Percentiles rank a stretch among this genome's conserved stretches.
Evolutionary conservation across 2,329 filamentous ascomycete genomes (phyloP).

Genomic region (Sclerotinia trifoliorum): DNA sequence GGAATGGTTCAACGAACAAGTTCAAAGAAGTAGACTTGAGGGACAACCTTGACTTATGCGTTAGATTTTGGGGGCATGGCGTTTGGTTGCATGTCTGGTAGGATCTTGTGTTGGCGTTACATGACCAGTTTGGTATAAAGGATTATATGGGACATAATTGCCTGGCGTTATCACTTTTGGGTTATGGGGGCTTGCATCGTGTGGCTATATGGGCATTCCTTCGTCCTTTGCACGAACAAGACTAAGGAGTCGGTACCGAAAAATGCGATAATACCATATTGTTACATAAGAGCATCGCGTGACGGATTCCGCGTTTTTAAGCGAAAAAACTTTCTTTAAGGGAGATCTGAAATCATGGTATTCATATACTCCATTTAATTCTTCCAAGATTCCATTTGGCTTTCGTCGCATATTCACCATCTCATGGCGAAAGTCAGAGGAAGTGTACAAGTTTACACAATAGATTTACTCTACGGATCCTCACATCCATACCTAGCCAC

Average conservation of each 20-base stretch:
- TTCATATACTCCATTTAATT: too few relatives aligned
- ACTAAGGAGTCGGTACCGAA: not conserved
- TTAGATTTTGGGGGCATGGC: not conserved
- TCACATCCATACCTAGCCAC: too few relatives aligned
- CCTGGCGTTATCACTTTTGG: not conserved
- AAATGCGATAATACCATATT: not conserved
- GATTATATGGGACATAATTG: not conserved
- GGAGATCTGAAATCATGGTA: not conserved
- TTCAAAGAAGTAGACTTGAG: not conserved
- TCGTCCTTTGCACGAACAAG: not conserved
- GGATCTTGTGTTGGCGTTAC: not conserved
- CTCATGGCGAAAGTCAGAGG: too few relatives aligned
- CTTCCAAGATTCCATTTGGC: too few relatives aligned
- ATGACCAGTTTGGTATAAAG: not conserved
- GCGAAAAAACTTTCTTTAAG: accelerated
- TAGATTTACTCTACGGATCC: too few relatives aligned
- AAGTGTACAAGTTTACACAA: too few relatives aligned
- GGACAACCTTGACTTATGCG: not conserved
- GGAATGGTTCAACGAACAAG: slow-evolving; percentile 36
- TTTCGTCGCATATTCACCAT: too few relatives aligned
- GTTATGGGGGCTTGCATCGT: not conserved
- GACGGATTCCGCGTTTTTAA: accelerated
- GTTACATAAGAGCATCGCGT: not conserved
- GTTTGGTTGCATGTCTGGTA: not conserved
- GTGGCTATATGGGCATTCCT: not conserved